Base-by-base conservation (phyloP, 1,284 basidiomycete species). In the Apiotrichum domesticum region DNA sequence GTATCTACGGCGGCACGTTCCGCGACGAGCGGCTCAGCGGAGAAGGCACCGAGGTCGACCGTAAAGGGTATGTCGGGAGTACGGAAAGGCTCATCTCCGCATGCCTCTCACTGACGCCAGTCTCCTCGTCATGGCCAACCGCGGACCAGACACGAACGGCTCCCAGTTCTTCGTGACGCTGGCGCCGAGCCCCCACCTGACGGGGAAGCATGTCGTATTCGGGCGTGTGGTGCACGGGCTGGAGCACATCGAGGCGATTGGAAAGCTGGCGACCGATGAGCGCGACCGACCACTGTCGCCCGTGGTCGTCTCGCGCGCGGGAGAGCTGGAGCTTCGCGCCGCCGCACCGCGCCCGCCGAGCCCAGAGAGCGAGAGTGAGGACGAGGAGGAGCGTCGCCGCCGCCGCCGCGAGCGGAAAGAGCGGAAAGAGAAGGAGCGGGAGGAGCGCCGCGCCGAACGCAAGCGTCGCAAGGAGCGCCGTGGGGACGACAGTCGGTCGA, bases 241-340 rank as follows among this genome's bases (percentile, higher is more conserved):
- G 60, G 74, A 77, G 40, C 77, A 79, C 35, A 76, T 82, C 35
- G 63, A 75, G 39, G 63, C 73, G 4, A 77, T 81, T 49, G 79
- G 78, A 56, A 67, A 70, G 51, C 64, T 77, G 8, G 59, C 71
- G 6, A 78, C 76, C 1, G 77, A 77, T 53, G 68, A 66, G 0
- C 73, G 75, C 43, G 80, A 82, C 64, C 80, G 86, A 3, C 93
- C 93, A 0, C 73, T 81, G 3, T 78, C 81, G 1, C 84, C 87
- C 1, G 83, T 95, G 8, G 78, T 82, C n/a, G 85, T 97, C 57
- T 77, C 80, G 2, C 88, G 85, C 68, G 91, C 87, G 56, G 92
- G 92, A 29, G 88, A 96, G 73, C 83, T 96, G 21, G 86, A 91
- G 71, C 80, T 90, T 7, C 81, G 82, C 44, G 79, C 79, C 63